Evolutionary conservation across 352 stramenopile species (phyloP).

Genomic region (Phytophthora sp.): DNA sequence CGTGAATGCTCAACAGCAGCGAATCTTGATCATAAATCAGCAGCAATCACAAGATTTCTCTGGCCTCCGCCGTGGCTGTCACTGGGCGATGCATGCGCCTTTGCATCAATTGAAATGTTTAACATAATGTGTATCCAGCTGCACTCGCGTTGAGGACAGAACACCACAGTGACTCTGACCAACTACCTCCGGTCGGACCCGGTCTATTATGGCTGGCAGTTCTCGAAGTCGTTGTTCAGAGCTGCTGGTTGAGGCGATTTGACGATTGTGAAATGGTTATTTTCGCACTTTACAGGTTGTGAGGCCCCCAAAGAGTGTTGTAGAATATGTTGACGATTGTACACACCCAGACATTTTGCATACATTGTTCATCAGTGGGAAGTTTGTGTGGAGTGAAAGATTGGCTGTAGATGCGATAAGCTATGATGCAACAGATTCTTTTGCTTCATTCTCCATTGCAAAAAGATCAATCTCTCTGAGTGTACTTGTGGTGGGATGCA

Average conservation of each 20-base stretch:
- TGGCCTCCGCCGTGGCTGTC: neutral
- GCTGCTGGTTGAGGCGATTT: neutral
- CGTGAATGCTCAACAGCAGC: too few species aligned
- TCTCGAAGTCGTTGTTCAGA: neutral
- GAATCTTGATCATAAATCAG: neutral
- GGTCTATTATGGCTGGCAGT: conserved; percentile 1
- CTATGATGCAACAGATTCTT: too few species aligned
- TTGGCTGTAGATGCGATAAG: too few species aligned
- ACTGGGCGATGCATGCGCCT: neutral
- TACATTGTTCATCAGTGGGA: too few species aligned
- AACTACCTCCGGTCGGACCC: conserved; percentile 8
- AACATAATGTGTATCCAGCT: conserved; percentile 7
- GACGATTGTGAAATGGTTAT: neutral
- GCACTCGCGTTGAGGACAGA: neutral
- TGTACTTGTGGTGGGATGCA: neutral
- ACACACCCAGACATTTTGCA: too few species aligned
- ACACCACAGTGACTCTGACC: neutral
- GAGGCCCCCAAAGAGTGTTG: neutral
- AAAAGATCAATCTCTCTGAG: too few species aligned
- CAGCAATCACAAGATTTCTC: neutral
- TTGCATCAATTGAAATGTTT: neutral
- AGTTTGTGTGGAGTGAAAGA: too few species aligned
- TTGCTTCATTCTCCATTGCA: too few species aligned
- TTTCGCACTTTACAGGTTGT: conserved; percentile 1
- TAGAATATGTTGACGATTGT: too few species aligned